Evolutionary conservation across 805 yeast species (phyloP), one percentile per base, ranked within the genome.

Genomic region (Cyberlindnera lachancei): DNA sequence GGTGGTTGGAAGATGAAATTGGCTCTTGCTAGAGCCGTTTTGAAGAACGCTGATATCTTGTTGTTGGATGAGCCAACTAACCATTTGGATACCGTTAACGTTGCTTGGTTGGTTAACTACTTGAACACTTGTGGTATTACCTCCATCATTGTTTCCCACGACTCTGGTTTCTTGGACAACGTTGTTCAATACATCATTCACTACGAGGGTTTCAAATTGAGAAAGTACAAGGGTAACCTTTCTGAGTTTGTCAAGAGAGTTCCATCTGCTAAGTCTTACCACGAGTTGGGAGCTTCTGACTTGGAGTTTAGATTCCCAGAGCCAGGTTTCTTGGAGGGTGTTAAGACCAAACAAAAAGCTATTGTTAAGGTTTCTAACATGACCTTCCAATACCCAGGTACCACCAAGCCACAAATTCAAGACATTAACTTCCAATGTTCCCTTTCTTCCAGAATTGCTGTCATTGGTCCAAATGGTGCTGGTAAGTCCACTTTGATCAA

Each of bases 1-100:
- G 98, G 98, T 81, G 98, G 98, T 79, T 90, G 98, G 98, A 92
- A 92, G 81, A 90, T 90, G 98, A 92, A 92, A 73, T 79, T 90
- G 67, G 97, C 97, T 63, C 78, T 90, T 60, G 97, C 98, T 56
- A 86, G 96, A 73, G 98, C 98, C 61, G 96, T 90, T 60, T 79
- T 90, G 71, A 85, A 84, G 78, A 88, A 88, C 71, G 97, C 98
- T 60, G 95, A 85, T 69, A 92, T 90, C 63, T 75, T 90, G 68
- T 75, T 90, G 69, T 81, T 90, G 67, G 98, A 90, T 76, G 98
- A 90, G 79, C 98, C 98, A 73, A 90, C 98, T 63, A 90, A 90
- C 84, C 98, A 92, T 77, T 84, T 92, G 83, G 98, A 92, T 74
- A 88, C 96, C 58, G 96, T 88, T 58, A 92, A 92, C 73, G 98